Evolutionary conservation across 2,329 filamentous ascomycete species (phyloP), one percentile per base, ranked within the genome.

Genomic region (Coniosporium tulheliwenetii): DNA sequence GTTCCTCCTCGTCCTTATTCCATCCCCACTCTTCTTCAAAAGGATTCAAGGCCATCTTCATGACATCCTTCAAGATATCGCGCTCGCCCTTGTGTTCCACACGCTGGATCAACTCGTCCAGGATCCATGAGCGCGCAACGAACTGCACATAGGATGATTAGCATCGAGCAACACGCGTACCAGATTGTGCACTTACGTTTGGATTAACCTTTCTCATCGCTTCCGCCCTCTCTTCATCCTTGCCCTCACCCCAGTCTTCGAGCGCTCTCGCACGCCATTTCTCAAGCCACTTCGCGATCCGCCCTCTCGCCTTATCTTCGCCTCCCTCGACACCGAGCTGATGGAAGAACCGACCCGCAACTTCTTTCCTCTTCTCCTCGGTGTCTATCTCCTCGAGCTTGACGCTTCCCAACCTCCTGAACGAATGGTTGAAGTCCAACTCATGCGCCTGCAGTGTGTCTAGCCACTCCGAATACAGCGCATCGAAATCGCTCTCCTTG

Each of bases 371-470:
- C 38, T 69, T 64, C 14, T 79, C 72, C 19, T 79, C 71, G 0
- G 76, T 81, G 26, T 73, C 70, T 5, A 94, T 55, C 4, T 84
- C 73, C 1, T 61, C 60, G 1, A 85, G 45, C 30, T 64, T 71
- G 13, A 94, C 53, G 14, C 64, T 61, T 40, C 80, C 81, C 0
- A 98, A 67, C 8, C 80, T 74, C 33, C 93, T 75, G 70, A 96
- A 96, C 57, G 93, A 91, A 52, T 93, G 83, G 54, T 93, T 85
- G 60, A 95, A 98, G 57, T 98, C 91, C 2, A 98, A 65, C 54
- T 93, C 83, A 13, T 87, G 64, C 1, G 73, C 73, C 56, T 94
- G 82, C 61, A 98, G 69, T 0, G 75, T 78, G 55, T 95, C 85
- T 0, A 98, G 70, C 9, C 85, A 62, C 41, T 85, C 77, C n/a